phyloP scores from a whole-genome alignment of 768 basidiomycete species.

The Crepidotus variabilis region DNA sequence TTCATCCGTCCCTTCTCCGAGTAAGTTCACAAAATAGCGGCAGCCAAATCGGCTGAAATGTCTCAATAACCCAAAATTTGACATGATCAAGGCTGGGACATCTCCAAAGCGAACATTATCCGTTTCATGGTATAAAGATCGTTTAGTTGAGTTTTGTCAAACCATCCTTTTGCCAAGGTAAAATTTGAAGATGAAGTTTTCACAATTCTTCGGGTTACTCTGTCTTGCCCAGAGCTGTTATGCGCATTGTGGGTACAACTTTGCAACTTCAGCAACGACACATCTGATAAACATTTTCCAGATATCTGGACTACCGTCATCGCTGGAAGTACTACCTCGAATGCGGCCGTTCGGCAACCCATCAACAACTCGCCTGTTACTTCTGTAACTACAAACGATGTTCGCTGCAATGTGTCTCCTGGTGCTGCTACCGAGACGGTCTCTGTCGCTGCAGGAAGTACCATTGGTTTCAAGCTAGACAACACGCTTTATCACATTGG shows the following conservation, averaged over 20 bases:
- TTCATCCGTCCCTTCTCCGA: no score
- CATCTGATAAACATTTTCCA: not conserved
- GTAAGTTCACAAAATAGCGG: no score
- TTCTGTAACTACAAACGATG: conserved; percentile 24
- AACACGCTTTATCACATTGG: conserved; percentile 40
- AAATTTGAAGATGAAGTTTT: no score
- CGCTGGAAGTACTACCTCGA: conserved; percentile 22
- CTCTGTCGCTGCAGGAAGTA: conserved; percentile 32
- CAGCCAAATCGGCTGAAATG: no score
- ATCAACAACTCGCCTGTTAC: conserved; percentile 30
- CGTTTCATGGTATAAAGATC: no score
- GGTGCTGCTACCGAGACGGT: conserved; percentile 32
- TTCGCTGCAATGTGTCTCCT: conserved; percentile 31
- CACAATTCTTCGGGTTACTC: not conserved
- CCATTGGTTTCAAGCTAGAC: conserved; percentile 36
- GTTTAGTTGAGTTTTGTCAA: no score
- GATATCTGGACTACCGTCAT: conserved; percentile 32
- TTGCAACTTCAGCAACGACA: no score
- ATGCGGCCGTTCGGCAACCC: conserved; percentile 29
- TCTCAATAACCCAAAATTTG: no score
- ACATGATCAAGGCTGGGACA: no score
- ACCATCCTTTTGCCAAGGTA: no score
- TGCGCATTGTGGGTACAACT: conserved; percentile 4
- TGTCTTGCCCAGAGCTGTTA: not conserved
- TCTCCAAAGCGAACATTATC: no score